Evolutionary conservation across 1,284 basidiomycete genomes (phyloP).

Genomic region (Volvariella volvacea): DNA sequence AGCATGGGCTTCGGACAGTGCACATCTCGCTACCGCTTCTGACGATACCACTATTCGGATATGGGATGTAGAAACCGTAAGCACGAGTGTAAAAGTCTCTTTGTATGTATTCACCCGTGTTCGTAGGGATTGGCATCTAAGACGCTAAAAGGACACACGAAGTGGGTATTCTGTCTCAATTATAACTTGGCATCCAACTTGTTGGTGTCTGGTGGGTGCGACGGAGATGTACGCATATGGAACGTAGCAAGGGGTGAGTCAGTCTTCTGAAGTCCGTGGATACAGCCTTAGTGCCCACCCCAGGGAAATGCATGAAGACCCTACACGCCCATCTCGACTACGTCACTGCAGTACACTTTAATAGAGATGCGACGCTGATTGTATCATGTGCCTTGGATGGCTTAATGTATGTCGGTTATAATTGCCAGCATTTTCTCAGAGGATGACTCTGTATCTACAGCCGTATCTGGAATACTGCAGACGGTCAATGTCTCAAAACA

Average conservation of each 20-base stretch:
- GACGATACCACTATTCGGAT: conserved; percentile 85
- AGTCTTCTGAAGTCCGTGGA: conserved; percentile 2
- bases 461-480: conserved; percentile 91
- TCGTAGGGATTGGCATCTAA: conserved; percentile 61
- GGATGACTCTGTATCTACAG: conserved; percentile 45
- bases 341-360: conserved; percentile 92
- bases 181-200: conserved; percentile 86
- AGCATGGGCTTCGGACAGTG: conserved; percentile 79
- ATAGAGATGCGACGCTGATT: conserved; percentile 85
- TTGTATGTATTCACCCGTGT: conserved; percentile 4
- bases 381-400: conserved; percentile 91
- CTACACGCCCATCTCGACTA: conserved; percentile 93
- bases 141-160: conserved; percentile 75
- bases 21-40: conserved; percentile 81
- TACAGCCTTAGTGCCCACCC: conserved; percentile 4
- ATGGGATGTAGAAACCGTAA: conserved; percentile 77
- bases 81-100: conserved; percentile 20
- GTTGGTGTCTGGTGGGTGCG: conserved; percentile 87
- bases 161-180: conserved; percentile 87
- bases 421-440: too few species aligned
- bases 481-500: conserved; percentile 95
- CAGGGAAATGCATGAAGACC: conserved; percentile 76
- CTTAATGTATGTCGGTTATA: conserved; percentile 65
- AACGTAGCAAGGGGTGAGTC: conserved; percentile 73
- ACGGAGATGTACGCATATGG: conserved; percentile 92